A percentile compares a stretch with the other conserved stretches of the same genome.
Conservation (phyloP, 257 asterid genomes). For the Linaria vulgaris region DNA sequence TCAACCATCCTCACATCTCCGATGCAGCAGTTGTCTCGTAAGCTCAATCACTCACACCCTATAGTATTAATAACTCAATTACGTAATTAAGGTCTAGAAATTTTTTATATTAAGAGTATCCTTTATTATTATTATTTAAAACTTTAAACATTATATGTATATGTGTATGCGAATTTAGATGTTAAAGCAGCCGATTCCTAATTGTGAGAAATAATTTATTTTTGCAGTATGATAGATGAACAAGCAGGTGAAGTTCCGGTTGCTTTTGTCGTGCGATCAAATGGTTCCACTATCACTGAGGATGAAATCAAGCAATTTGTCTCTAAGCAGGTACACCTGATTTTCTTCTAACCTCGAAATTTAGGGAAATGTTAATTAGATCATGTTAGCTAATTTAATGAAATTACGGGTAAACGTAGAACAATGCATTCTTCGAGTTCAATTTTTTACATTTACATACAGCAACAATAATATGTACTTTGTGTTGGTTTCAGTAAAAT, state of each 20-base stretch:
- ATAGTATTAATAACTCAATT: not conserved
- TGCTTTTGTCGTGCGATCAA: slow-evolving; percentile 57
- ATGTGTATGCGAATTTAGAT: not conserved
- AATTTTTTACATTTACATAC: too few species aligned
- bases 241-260: slow-evolving; percentile 67
- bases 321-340: slow-evolving; percentile 46
- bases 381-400: too few species aligned
- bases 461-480: too few species aligned
- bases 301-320: slow-evolving; percentile 54
- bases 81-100: not conserved
- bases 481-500: too few species aligned
- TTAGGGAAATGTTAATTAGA: too few species aligned
- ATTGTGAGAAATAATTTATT: not conserved
- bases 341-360: not conserved
- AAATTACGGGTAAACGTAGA: too few species aligned
- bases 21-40: slow-evolving; percentile 91
- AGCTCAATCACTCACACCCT: slow-evolving; percentile 13
- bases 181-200: not conserved
- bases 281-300: slow-evolving; percentile 36
- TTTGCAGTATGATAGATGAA: slow-evolving; percentile 58
- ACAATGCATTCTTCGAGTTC: too few species aligned
- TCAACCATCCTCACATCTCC: slow-evolving; percentile 62
- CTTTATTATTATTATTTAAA: too few species aligned
- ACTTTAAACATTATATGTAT: too few species aligned
- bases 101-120: not conserved